Percentiles rank a stretch among this genome's conserved stretches.
Conservation (phyloP, 441 rosid species). For the Croton laevigatus region DNA sequence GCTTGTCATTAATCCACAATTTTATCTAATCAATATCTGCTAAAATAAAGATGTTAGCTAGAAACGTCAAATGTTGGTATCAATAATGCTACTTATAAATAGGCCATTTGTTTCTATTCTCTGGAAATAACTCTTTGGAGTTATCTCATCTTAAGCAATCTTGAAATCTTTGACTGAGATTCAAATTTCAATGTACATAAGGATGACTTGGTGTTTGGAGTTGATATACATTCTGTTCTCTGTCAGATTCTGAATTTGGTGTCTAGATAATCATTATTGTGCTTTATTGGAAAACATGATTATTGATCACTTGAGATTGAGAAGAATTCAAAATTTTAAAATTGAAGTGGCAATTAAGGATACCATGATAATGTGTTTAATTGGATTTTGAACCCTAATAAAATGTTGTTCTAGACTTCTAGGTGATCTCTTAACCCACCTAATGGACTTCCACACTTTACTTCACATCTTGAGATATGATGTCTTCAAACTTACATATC, state of each 20-base stretch:
- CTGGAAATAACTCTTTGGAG: not conserved
- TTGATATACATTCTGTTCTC: not conserved
- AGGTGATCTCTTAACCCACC: not conserved
- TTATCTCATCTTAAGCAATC: not conserved
- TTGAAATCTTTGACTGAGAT: not conserved
- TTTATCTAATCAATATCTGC: not conserved
- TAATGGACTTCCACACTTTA: not conserved
- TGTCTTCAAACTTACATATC: conserved; percentile 1
- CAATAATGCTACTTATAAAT: not conserved
- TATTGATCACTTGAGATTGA: not conserved
- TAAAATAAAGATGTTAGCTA: not conserved
- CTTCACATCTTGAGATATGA: conserved; percentile 7
- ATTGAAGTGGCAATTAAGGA: not conserved
- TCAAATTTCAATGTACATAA: not conserved
- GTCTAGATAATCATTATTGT: not conserved
- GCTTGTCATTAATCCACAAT: not conserved
- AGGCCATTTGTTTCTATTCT: not conserved
- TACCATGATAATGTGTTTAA: not conserved
- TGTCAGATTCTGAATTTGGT: not conserved
- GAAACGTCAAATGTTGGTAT: not conserved
- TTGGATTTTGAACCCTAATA: not conserved
- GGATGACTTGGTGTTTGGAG: too few species aligned
- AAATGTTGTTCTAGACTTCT: not conserved
- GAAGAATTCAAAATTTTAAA: conserved; percentile 6
- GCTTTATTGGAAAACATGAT: conserved; percentile 7